Base-by-base conservation (phyloP, 129 eudicot genomes). In the Apium graveolens region DNA sequence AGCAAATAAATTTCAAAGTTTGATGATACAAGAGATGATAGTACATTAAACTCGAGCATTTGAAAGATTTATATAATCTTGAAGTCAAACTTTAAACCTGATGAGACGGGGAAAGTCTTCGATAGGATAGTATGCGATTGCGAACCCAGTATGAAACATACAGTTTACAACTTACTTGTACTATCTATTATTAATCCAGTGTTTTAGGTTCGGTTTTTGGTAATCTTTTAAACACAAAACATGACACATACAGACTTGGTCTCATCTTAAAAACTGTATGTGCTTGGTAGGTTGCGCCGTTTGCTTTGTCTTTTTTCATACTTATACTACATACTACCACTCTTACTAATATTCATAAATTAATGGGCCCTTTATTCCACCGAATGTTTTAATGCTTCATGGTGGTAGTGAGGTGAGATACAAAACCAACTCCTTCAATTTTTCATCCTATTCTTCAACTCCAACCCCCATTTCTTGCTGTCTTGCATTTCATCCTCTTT, bases 341-440 rank as follows among this genome's bases (percentile, higher is more conserved):
- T 35, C 37, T 3, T 35, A 42, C 45, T n/a, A n/a, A n/a, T n/a
- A 41, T 11, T 10, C 46, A 43, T 44, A 44, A 11, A 11, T 44
- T 10, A 44, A 84, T 86, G 92, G 95, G 88, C 93, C 93, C 91
- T 82, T 77, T 80, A 82, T 79, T 89, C 91, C 91, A 86, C 93
- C 84, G 81, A 87, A 79, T 76, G 66, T 82, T 80, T 90, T 80
- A 86, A 60, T 60, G 65, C 11, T 11, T 5, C 0, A 7, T 55
- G 65, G 65, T 57, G 65, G 65, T 24, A 9, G 65, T 57, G 65
- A 57, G 65, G 65, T 57, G 17, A 60, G 6, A 60, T 60, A n/a
- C 68, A 60, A n/a, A 60, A 60, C 68, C 68, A 60, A 57, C 82
- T 84, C 82, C 65, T 55, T 26, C 68, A n/a, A 57, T 13, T n/a